Conservation (phyloP, 169 alveolate genomes). For the Cytauxzoon felis region DNA sequence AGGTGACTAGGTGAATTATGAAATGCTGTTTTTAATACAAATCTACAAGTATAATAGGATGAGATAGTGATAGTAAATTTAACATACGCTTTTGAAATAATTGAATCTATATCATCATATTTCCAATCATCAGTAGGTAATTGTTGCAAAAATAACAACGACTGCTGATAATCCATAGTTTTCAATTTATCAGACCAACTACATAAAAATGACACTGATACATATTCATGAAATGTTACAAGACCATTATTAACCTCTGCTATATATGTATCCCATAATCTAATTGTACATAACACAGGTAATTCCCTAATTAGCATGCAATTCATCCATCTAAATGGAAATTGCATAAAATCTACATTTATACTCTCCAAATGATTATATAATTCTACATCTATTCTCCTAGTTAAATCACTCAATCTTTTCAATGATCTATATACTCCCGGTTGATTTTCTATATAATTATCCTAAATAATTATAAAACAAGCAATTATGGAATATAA, state of each 20-base stretch:
- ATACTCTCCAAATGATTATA: conserved; percentile 76
- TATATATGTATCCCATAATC: conserved; percentile 88
- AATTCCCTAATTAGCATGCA: conserved; percentile 78
- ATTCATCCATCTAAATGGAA: conserved; percentile 89
- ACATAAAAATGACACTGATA: conserved; percentile 81
- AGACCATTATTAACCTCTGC: conserved; percentile 82
- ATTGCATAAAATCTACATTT: conserved; percentile 83
- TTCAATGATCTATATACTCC: conserved; percentile 87
- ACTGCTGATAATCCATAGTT: conserved; percentile 84
- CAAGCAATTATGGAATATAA: no score
- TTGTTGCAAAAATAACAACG: conserved; percentile 84
- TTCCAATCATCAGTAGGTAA: conserved; percentile 85
- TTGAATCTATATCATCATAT: conserved; percentile 83
- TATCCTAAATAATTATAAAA: no score
- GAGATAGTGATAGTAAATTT: neutral
- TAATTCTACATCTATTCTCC: conserved; percentile 82
- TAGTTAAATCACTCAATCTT: conserved; percentile 84
- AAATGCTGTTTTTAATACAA: conserved; percentile 48
- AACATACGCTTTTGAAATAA: conserved; percentile 84
- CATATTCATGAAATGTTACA: conserved; percentile 84
- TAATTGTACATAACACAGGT: conserved; percentile 69
- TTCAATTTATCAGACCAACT: conserved; percentile 82
- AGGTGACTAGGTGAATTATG: conserved; percentile 62
- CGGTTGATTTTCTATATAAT: conserved; percentile 90
- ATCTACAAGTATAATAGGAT: conserved; percentile 2